Percentiles rank a stretch among this genome's conserved stretches.
Conservation (phyloP, 2,329 filamentous ascomycete genomes). For the Cytospora mali region DNA sequence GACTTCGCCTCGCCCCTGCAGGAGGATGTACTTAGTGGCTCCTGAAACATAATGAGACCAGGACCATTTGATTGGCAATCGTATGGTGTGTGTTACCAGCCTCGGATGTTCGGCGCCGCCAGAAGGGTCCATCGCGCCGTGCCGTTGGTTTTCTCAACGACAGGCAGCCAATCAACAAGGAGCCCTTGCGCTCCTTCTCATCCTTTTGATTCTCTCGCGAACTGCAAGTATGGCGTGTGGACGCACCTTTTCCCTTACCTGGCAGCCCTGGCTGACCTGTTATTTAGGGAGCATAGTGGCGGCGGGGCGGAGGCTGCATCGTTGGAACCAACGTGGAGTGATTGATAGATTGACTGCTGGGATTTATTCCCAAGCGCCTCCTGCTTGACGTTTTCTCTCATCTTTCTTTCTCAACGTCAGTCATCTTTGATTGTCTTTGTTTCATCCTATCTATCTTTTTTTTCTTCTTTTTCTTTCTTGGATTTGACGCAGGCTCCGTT, state of each 20-base stretch:
- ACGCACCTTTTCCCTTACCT: background rate
- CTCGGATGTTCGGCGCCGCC: conserved; percentile 19
- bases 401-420: background rate
- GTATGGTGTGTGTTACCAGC: conserved; percentile 22
- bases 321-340: conserved; percentile 5
- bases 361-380: background rate
- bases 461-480: too few species aligned
- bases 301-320: background rate
- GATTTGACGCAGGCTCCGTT: conserved; percentile 4
- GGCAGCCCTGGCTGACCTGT: background rate
- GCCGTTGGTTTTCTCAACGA: background rate
- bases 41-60: conserved; percentile 21
- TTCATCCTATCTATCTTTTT: too few species aligned
- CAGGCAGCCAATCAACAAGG: conserved; percentile 16
- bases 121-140: conserved; percentile 11
- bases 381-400: background rate
- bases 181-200: background rate
- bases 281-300: conserved; percentile 2
- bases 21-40: conserved; percentile 12
- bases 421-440: background rate
- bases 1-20: conserved; percentile 4
- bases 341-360: background rate
- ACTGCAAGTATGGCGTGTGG: background rate
- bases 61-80: conserved; percentile 22
- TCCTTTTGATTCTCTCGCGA: background rate